Evolutionary conservation across 768 basidiomycete species (phyloP).

Genomic region (Suillus americanus): DNA sequence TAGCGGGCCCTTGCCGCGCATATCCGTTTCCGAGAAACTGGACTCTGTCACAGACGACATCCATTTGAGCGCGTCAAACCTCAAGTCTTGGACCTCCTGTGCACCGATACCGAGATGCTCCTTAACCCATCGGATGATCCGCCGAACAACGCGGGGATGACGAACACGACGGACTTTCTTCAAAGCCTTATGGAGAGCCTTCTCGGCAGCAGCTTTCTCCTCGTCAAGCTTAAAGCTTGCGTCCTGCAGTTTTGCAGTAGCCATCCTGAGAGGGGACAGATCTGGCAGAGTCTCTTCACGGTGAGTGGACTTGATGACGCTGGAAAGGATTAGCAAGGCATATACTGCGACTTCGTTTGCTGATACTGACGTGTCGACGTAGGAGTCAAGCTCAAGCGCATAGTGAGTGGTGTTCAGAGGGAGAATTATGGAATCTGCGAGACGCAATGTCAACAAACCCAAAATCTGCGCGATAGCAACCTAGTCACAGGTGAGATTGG

Average conservation of each 20-base stretch:
- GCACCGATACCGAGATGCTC: conserved; percentile 11
- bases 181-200: conserved; percentile 48
- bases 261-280: conserved; percentile 44
- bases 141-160: neutral
- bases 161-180: conserved; percentile 21
- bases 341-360: conserved; percentile 22
- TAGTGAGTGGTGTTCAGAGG: conserved; percentile 82
- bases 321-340: conserved; percentile 23
- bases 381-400: conserved; percentile 60
- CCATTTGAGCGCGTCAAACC: conserved; percentile 6
- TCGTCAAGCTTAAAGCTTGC: conserved; percentile 57
- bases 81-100: conserved; percentile 3
- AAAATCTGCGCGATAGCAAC: conserved; percentile 67
- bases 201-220: conserved; percentile 58
- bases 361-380: conserved; percentile 53
- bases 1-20: conserved; percentile 32
- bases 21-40: conserved; percentile 1
- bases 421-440: conserved; percentile 62
- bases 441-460: conserved; percentile 60
- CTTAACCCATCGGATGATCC: conserved; percentile 29
- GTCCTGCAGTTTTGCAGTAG: conserved; percentile 46
- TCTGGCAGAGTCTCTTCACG: conserved; percentile 20
- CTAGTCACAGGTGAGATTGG: conserved; percentile 28
- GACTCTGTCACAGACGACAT: conserved; percentile 4
- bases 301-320: conserved; percentile 49